Evolutionary conservation across 139 green algal genomes (phyloP).

Genomic region (Marvania coccoides): DNA sequence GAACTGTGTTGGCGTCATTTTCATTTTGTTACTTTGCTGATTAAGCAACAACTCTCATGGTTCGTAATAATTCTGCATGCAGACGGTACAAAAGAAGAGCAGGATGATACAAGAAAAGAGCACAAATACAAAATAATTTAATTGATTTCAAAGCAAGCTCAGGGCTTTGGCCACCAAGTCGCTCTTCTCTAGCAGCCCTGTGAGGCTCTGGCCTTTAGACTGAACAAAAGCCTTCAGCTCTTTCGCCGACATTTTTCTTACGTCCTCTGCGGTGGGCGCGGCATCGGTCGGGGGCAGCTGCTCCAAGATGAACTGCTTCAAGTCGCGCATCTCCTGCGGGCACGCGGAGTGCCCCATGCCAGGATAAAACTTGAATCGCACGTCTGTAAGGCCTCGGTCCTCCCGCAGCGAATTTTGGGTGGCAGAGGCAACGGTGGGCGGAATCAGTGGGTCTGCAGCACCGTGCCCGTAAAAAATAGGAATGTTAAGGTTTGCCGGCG

Average conservation of each 20-base stretch:
- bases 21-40: too few relatives aligned
- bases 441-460: conserved; percentile 27
- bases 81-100: background rate
- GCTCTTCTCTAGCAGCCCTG: conserved; percentile 8
- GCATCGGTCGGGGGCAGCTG: background rate
- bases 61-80: background rate
- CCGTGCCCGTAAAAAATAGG: conserved; percentile 35
- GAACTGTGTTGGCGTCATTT: too few relatives aligned
- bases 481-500: conserved; percentile 6
- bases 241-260: background rate
- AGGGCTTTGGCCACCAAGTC: background rate
- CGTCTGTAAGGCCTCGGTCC: background rate
- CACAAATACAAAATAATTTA: too few relatives aligned
- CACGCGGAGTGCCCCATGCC: conserved; percentile 31
- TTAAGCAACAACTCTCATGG: background rate
- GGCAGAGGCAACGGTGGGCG: background rate
- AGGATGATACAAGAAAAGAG: too few relatives aligned
- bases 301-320: conserved; percentile 17
- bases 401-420: conserved; percentile 12
- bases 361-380: conserved; percentile 22
- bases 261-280: background rate
- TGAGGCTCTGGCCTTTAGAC: background rate
- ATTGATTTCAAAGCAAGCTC: background rate
- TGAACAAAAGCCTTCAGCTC: conserved; percentile 8
- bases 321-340: conserved; percentile 26